Base-by-base conservation (phyloP, 306 rosid species). In the Prosopis cineraria region DNA sequence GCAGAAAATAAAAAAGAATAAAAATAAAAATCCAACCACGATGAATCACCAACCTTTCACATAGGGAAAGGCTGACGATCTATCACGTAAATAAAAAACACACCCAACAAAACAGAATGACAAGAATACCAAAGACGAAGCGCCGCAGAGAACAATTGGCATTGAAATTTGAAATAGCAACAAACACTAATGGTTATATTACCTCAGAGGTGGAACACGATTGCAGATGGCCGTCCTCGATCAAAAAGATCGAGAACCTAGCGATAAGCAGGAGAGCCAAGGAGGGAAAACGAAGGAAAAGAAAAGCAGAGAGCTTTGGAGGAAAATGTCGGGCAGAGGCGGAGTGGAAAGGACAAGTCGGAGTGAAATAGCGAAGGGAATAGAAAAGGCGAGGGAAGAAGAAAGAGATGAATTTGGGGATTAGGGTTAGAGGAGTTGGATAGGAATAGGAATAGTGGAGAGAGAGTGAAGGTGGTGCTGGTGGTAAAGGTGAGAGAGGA, bases 391-490 rank as follows among this genome's bases (percentile, higher is more conserved):
- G 53, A 37, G 50, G 79, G 19, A 27, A 63, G 20, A 41, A 62
- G 31, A 4, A 66, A 59, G 79, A 74, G 74, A 33, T 8, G 40
- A 74, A 76, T 56, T 39, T 73, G 66, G 70, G 63, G 59, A 27
- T 48, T 85, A 84, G 88, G 86, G 87, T 80, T 67, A 73, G 79
- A 73, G 76, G 31, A 68, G 84, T 50, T 74, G 70, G 68, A 77
- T 22, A 62, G 74, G 48, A 64, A 76, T 71, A 87, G 39, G 48
- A 56, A 76, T 71, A 88, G 39, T 77, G 72, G 87, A 84, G 87
- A 82, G 77, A 80, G 82, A 74, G 69, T 72, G 82, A 48, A 29
- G 81, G 79, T 48, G 83, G 78, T 19, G 50, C 44, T 52, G 79
- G 78, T 10, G 83, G 89, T 72, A 78, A 70, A 75, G 85, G 72